Percentiles rank a stretch among this genome's conserved stretches.
Conservation (phyloP, 1,284 basidiomycete species). For the Uromyces viciae-fabae region DNA sequence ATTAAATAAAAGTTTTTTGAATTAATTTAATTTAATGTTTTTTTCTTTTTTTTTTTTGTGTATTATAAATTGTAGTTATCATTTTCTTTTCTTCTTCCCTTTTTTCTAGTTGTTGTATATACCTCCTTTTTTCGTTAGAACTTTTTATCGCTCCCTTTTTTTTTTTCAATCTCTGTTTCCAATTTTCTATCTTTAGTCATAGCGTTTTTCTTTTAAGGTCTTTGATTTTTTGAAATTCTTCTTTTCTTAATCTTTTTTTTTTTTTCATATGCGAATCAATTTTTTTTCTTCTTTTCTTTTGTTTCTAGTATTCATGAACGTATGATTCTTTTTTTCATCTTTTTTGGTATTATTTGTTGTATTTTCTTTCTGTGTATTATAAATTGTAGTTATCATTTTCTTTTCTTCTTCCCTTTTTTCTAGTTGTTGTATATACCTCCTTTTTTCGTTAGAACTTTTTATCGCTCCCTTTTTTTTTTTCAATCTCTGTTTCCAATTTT, state of each 20-base stretch:
- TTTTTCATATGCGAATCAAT: background rate
- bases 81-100: background rate
- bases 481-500: constrained; percentile 29
- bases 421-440: background rate
- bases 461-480: constrained; percentile 22
- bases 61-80: background rate
- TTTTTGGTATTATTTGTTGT: background rate
- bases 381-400: background rate
- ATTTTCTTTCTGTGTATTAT: background rate
- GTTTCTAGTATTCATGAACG: background rate
- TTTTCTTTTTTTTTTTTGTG: background rate
- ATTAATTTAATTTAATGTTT: background rate
- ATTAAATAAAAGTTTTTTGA: no score
- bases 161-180: background rate
- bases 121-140: constrained; percentile 23
- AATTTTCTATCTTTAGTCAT: background rate
- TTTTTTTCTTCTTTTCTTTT: background rate
- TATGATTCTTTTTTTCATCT: background rate
- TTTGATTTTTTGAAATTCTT: background rate
- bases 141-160: background rate
- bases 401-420: background rate
- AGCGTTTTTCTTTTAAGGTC: constrained; percentile 38
- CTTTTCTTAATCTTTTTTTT: constrained; percentile 25
- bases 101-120: constrained; percentile 26
- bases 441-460: constrained; percentile 21